Evolutionary conservation across 225 moss, liverwort and hornwort species (phyloP).

Genomic region (Marchantia paleacea): DNA sequence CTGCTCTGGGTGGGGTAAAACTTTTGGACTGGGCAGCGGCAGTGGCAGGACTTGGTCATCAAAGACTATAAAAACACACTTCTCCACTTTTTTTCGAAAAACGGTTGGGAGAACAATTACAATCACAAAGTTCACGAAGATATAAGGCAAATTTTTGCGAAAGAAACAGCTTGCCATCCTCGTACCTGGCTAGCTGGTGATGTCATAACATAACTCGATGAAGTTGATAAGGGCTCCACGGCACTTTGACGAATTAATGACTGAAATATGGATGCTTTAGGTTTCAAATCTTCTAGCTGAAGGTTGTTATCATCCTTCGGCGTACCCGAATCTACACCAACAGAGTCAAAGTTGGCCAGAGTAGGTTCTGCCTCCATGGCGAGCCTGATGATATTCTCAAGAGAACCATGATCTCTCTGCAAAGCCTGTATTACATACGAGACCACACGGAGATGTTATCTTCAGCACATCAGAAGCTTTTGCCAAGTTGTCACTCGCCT

Average conservation of each 20-base stretch:
- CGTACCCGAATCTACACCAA: slow-evolving; percentile 10
- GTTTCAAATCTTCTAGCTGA: slow-evolving; percentile 45
- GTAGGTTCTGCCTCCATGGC: slow-evolving; percentile 84
- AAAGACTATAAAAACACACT: too few relatives aligned
- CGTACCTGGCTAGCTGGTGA: slow-evolving; percentile 67
- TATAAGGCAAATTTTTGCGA: background rate
- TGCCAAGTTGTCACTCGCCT: background rate
- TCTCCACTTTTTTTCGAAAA: too few relatives aligned
- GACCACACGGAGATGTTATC: background rate
- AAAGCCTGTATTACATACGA: slow-evolving; percentile 51
- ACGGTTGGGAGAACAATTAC: too few relatives aligned
- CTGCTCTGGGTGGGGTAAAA: background rate
- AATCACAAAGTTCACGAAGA: background rate
- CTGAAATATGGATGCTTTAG: slow-evolving; percentile 53
- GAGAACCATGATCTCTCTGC: slow-evolving; percentile 84
- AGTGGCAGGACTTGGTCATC: too few relatives aligned
- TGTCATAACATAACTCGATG: slow-evolving; percentile 69
- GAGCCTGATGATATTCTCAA: slow-evolving; percentile 86
- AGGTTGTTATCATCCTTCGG: slow-evolving; percentile 28
- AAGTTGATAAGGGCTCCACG: slow-evolving; percentile 33
- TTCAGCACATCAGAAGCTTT: background rate
- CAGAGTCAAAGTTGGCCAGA: slow-evolving; percentile 32
- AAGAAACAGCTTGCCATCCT: background rate
- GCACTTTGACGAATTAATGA: slow-evolving; percentile 73
- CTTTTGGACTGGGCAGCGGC: too few relatives aligned